A percentile compares a stretch with the other conserved stretches of the same genome.
These are phyloP conservation scores for Periglandula ipomoeae DNA, from an alignment of 2,329 filamentous ascomycete species.

Conservation along the genomic window DNA sequence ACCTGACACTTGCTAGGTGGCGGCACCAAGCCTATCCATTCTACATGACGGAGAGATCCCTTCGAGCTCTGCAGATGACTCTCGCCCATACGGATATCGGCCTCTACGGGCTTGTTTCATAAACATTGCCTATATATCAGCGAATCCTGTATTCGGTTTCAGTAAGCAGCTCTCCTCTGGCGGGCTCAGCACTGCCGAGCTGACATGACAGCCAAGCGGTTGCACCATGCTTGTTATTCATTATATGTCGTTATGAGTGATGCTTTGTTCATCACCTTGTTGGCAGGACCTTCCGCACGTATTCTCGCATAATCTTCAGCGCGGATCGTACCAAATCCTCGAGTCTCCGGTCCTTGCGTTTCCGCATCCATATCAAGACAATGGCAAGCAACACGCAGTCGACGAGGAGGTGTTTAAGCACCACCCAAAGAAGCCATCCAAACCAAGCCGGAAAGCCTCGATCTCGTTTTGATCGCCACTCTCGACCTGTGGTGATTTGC, in stretches of 20 bases:
- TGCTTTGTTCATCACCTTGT: conserved; percentile 31
- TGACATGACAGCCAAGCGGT: neutral
- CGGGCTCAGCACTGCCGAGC: too few relatives aligned
- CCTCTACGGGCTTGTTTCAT: too few relatives aligned
- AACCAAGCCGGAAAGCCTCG: conserved; percentile 61
- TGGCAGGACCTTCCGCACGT: conserved; percentile 48
- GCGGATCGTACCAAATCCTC: conserved; percentile 65
- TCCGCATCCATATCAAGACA: conserved; percentile 63
- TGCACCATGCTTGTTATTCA: neutral
- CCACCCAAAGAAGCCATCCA: conserved; percentile 59
- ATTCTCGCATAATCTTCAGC: conserved; percentile 48
- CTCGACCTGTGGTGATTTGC: conserved; percentile 70
- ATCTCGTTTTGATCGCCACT: conserved; percentile 58
- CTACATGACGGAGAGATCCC: neutral
- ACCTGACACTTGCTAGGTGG: neutral
- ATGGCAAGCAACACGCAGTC: conserved; percentile 59
- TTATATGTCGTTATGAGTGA: neutral
- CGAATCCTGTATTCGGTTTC: too few relatives aligned
- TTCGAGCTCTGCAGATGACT: neutral
- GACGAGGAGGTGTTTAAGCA: conserved; percentile 63
- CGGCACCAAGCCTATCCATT: neutral
- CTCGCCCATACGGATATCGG: too few relatives aligned
- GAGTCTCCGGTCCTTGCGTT: conserved; percentile 58
- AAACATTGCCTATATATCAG: too few relatives aligned
- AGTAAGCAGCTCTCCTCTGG: too few relatives aligned